Evolutionary conservation across 352 stramenopile genomes (phyloP).

Genomic region (Phytophthora foliorum): DNA sequence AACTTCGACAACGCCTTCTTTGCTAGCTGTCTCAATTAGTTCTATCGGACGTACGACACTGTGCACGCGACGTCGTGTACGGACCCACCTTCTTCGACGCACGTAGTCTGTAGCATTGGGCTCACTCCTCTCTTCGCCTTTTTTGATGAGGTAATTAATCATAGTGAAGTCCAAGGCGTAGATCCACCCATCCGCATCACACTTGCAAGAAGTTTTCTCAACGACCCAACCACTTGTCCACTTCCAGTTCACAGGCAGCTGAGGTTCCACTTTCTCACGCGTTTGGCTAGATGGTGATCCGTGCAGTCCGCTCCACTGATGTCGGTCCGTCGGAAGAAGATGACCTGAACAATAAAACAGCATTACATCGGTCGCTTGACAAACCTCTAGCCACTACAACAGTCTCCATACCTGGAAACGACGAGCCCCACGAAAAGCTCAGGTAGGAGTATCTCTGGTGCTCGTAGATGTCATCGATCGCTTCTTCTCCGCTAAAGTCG

Average conservation of each 20-base stretch:
- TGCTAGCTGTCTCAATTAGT: neutral
- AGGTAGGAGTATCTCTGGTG: constrained; percentile 87
- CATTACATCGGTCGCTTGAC: neutral
- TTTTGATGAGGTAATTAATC: constrained; percentile 78
- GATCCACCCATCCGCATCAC: constrained; percentile 75
- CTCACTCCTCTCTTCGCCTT: constrained; percentile 56
- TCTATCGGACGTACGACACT: constrained; percentile 15
- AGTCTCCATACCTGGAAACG: constrained; percentile 53
- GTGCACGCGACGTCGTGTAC: constrained; percentile 52
- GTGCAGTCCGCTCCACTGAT: constrained; percentile 64
- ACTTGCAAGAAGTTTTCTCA: constrained; percentile 60
- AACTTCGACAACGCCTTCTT: constrained; percentile 26
- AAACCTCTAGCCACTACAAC: neutral
- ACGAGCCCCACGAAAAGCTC: constrained; percentile 78
- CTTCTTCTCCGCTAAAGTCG: constrained; percentile 73
- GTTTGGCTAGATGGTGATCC: constrained; percentile 72
- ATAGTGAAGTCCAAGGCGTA: constrained; percentile 87
- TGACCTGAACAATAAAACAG: constrained; percentile 43
- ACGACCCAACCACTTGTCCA: constrained; percentile 76
- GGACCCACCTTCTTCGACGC: constrained; percentile 71
- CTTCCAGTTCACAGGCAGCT: constrained; percentile 70
- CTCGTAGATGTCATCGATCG: constrained; percentile 83
- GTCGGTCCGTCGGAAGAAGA: constrained; percentile 72
- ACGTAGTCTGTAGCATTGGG: constrained; percentile 78
- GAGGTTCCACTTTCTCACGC: constrained; percentile 65